These are phyloP conservation scores for Exophiala sideris DNA, from an alignment of 2,329 filamentous ascomycete genomes.

Conservation along the genomic window DNA sequence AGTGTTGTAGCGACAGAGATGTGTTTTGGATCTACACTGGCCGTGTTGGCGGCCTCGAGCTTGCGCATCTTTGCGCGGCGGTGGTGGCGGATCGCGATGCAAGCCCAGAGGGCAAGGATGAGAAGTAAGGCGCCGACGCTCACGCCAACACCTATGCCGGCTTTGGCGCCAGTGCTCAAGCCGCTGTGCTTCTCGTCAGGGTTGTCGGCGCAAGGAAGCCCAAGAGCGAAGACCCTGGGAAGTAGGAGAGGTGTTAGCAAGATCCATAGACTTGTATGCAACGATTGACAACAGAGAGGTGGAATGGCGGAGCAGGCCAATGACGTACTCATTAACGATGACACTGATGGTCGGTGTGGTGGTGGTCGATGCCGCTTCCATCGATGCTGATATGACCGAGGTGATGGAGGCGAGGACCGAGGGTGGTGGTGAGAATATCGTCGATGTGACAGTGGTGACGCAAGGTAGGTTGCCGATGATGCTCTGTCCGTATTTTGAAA, in stretches of 20 bases:
- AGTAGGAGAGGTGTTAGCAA: neutral
- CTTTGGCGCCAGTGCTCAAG: slow-evolving; percentile 31
- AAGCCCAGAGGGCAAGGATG: slow-evolving; percentile 10
- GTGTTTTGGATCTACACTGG: slow-evolving; percentile 12
- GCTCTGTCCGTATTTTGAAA: slow-evolving; percentile 15
- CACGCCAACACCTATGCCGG: slow-evolving; percentile 38
- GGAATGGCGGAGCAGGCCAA: neutral
- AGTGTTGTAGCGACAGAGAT: slow-evolving; percentile 13
- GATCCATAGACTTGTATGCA: neutral
- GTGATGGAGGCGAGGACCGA: slow-evolving; percentile 20
- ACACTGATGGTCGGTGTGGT: slow-evolving; percentile 12
- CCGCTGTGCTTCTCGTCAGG: slow-evolving; percentile 9
- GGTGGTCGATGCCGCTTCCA: slow-evolving; percentile 8
- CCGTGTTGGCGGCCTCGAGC: slow-evolving; percentile 7
- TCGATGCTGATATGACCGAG: slow-evolving; percentile 12
- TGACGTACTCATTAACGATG: slow-evolving; percentile 18
- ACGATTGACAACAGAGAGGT: neutral
- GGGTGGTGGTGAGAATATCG: slow-evolving; percentile 9
- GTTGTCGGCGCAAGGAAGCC: slow-evolving; percentile 20
- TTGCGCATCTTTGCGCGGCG: slow-evolving; percentile 10
- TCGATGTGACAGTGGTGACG: slow-evolving; percentile 15
- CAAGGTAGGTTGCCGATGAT: slow-evolving; percentile 21
- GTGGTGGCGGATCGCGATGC: slow-evolving; percentile 11
- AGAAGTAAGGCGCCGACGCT: slow-evolving; percentile 34
- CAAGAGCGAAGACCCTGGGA: slow-evolving; percentile 19